phyloP scores from a whole-genome alignment of 2,329 filamentous ascomycete genomes.

The Corinectria fuckeliana region DNA sequence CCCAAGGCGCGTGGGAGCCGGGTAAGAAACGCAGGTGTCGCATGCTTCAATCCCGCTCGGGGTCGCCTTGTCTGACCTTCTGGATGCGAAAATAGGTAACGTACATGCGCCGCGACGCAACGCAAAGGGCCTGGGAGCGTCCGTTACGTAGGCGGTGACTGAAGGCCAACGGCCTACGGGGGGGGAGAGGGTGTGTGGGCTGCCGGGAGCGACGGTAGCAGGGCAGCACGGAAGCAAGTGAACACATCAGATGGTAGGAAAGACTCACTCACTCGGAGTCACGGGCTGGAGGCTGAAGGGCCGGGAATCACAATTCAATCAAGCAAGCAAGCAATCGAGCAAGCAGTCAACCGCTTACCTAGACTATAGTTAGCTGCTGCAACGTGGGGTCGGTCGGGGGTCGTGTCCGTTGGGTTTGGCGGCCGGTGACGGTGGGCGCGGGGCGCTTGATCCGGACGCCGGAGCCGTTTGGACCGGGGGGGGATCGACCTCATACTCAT shows the following conservation, averaged over 20 bases:
- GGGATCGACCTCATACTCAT: neutral
- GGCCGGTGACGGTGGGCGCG: neutral
- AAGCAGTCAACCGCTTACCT: no score
- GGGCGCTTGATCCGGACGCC: neutral
- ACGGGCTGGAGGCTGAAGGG: neutral
- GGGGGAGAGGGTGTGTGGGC: conserved; percentile 4
- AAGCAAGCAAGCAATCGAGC: no score
- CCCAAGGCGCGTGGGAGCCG: conserved; percentile 15
- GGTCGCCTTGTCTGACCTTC: neutral
- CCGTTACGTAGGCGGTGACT: conserved; percentile 1
- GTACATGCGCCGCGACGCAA: neutral
- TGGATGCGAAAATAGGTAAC: neutral
- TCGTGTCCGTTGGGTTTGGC: no score
- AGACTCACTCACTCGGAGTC: neutral
- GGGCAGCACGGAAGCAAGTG: neutral
- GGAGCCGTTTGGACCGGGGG: neutral
- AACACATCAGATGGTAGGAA: neutral
- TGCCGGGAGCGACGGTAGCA: neutral
- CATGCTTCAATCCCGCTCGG: neutral
- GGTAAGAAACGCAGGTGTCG: neutral
- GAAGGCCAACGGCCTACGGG: neutral
- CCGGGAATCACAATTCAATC: no score
- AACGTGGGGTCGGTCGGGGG: neutral
- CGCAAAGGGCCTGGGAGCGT: neutral
- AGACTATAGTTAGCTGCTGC: no score